Percentiles rank a stretch among this genome's conserved stretches.
Conservation (phyloP, 2,329 filamentous ascomycete species). For the Xylariomycetidae sp. region DNA sequence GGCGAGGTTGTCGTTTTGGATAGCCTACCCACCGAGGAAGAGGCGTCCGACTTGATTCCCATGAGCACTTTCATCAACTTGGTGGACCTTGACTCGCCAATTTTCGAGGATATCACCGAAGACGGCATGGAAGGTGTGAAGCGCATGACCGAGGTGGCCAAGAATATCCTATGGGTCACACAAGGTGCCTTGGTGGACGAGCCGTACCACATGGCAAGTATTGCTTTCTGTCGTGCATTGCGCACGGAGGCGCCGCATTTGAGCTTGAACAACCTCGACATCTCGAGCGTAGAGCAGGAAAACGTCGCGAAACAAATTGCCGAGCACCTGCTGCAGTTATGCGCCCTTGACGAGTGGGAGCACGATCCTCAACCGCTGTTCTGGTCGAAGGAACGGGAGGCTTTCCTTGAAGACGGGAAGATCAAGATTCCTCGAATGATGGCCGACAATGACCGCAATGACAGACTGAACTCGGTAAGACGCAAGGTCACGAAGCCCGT, state of each 20-base stretch:
- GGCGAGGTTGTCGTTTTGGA: conserved; percentile 4
- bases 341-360: conserved; percentile 7
- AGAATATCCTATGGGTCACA: conserved; percentile 45
- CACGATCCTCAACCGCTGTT: conserved; percentile 1
- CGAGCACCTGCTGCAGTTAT: conserved; percentile 7
- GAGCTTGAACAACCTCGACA: conserved; percentile 19
- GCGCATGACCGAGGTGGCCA: conserved; percentile 19
- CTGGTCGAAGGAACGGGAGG: conserved; percentile 10
- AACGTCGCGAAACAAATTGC: conserved; percentile 3
- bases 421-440: conserved; percentile 5
- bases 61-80: conserved; percentile 11
- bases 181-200: conserved; percentile 33
- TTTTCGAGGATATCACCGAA: conserved; percentile 9
- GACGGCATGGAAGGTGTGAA: conserved; percentile 14
- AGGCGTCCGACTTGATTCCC: not conserved
- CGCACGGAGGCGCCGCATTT: conserved; percentile 6
- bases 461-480: conserved; percentile 6
- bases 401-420: conserved; percentile 3
- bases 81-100: conserved; percentile 6
- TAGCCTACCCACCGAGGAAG: conserved; percentile 6
- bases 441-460: conserved; percentile 2
- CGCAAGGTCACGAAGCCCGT: conserved; percentile 3
- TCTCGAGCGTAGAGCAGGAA: not conserved
- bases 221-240: conserved; percentile 6
- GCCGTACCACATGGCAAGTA: conserved; percentile 10